Conservation (phyloP, 1,284 basidiomycete genomes). For the Apiotrichum porosum region DNA sequence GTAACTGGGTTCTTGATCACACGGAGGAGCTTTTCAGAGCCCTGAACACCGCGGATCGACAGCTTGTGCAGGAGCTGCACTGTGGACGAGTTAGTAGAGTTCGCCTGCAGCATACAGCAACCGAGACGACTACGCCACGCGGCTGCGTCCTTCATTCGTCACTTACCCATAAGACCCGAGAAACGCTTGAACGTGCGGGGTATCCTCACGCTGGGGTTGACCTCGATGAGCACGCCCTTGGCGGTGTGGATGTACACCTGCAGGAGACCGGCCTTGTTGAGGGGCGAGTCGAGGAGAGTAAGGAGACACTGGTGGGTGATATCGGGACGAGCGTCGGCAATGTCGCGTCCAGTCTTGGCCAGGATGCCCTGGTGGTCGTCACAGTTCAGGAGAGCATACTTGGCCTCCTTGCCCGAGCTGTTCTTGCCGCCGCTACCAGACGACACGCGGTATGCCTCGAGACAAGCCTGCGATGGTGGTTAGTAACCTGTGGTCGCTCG, state of each 20-base stretch:
- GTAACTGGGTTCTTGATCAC: conserved; percentile 98
- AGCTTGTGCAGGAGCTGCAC: conserved; percentile 97
- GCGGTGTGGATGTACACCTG: conserved; percentile 99
- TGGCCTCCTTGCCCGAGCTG: conserved; percentile 65
- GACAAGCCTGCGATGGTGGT: conserved; percentile 64
- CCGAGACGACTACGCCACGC: too few species aligned
- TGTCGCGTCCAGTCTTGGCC: conserved; percentile 95
- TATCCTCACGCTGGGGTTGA: conserved; percentile 96
- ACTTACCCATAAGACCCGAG: conserved; percentile 92
- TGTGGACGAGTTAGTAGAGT: conserved; percentile 38
- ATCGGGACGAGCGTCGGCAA: conserved; percentile 94
- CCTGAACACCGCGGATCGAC: conserved; percentile 90
- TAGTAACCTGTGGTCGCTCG: not conserved
- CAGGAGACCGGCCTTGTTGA: conserved; percentile 94
- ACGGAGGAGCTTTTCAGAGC: conserved; percentile 91
- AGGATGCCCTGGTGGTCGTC: conserved; percentile 99
- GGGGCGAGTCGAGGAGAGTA: conserved; percentile 91
- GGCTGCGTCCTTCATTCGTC: too few species aligned
- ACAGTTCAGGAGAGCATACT: conserved; percentile 96
- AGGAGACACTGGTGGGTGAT: conserved; percentile 99
- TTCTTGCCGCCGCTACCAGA: conserved; percentile 52
- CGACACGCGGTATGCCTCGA: conserved; percentile 89
- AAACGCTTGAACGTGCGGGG: conserved; percentile 98
- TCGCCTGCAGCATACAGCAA: too few species aligned
- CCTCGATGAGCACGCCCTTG: conserved; percentile 94